Evolutionary conservation across 257 asterid species (phyloP).

Genomic region (Ocimum tenuiflorum): DNA sequence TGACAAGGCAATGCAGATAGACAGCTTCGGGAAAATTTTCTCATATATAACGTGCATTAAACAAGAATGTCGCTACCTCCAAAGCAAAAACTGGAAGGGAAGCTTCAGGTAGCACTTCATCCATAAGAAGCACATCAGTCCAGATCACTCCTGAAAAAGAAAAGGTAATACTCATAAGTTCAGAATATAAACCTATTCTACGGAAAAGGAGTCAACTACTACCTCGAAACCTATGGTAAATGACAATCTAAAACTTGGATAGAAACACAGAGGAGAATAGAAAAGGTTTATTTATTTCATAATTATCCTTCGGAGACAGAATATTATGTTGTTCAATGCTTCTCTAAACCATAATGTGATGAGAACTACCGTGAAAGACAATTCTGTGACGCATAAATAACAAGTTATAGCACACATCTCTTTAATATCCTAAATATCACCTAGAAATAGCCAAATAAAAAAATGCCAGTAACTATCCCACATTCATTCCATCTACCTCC

Average conservation of each 20-base stretch:
- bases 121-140: slow-evolving; percentile 79
- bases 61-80: slow-evolving; percentile 42
- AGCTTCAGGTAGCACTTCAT: slow-evolving; percentile 90
- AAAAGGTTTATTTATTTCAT: not conserved
- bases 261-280: not conserved
- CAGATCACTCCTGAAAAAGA: slow-evolving; percentile 65
- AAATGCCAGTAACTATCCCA: not conserved
- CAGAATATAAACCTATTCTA: not conserved
- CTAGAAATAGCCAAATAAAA: not conserved
- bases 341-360: not conserved
- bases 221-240: not conserved
- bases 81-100: slow-evolving; percentile 52
- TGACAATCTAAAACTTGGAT: not conserved
- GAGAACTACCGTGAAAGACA: not conserved
- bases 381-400: not conserved
- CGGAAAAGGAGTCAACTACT: no score
- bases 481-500: not conserved
- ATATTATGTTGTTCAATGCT: not conserved
- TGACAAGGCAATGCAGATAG: slow-evolving; percentile 12
- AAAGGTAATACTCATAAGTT: not conserved
- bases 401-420: not conserved
- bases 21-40: slow-evolving; percentile 11
- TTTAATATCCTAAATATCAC: not conserved
- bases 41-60: slow-evolving; percentile 3
- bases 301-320: not conserved